These are phyloP conservation scores for Paecilomyces sp. DNA, from an alignment of 2,329 filamentous ascomycete species.

Conservation along the genomic window DNA sequence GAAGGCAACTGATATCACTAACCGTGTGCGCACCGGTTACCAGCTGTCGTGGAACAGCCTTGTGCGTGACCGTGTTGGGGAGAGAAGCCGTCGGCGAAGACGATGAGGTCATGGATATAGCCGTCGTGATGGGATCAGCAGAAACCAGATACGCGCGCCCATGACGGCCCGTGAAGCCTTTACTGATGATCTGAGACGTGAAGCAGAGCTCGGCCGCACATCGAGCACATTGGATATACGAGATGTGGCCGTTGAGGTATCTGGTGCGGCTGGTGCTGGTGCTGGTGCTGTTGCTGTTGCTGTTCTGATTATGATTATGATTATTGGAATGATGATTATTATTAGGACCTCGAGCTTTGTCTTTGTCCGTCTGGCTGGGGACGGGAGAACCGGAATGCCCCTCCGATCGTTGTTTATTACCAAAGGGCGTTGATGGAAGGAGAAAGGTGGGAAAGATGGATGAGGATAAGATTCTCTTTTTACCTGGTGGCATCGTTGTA, in stretches of 20 bases:
- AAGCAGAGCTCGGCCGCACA: slow-evolving; percentile 54
- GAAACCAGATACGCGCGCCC: slow-evolving; percentile 58
- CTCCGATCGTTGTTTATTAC: slow-evolving; percentile 18
- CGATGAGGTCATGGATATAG: slow-evolving; percentile 19
- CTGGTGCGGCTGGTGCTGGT: slow-evolving; percentile 11
- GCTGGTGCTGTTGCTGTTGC: no score
- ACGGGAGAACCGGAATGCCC: slow-evolving; percentile 5
- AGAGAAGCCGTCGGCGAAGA: slow-evolving; percentile 33
- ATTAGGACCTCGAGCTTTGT: slow-evolving; percentile 7
- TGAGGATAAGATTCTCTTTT: slow-evolving; percentile 10
- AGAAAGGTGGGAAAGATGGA: slow-evolving; percentile 46
- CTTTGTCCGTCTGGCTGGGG: slow-evolving; percentile 1
- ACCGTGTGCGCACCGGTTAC: slow-evolving; percentile 59
- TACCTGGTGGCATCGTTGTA: slow-evolving; percentile 5
- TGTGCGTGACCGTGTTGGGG: slow-evolving; percentile 53
- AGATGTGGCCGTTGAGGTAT: slow-evolving; percentile 42
- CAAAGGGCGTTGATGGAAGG: slow-evolving; percentile 43
- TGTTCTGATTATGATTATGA: no score
- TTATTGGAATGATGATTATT: slow-evolving; percentile 7
- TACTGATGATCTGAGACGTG: slow-evolving; percentile 54
- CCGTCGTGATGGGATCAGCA: slow-evolving; percentile 28
- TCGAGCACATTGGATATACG: slow-evolving; percentile 52
- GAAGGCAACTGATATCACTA: slow-evolving; percentile 50
- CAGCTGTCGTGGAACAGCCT: slow-evolving; percentile 50
- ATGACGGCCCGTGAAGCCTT: slow-evolving; percentile 59